Base-by-base conservation (phyloP, 2,329 filamentous ascomycete genomes). In the Penicillium hordei region DNA sequence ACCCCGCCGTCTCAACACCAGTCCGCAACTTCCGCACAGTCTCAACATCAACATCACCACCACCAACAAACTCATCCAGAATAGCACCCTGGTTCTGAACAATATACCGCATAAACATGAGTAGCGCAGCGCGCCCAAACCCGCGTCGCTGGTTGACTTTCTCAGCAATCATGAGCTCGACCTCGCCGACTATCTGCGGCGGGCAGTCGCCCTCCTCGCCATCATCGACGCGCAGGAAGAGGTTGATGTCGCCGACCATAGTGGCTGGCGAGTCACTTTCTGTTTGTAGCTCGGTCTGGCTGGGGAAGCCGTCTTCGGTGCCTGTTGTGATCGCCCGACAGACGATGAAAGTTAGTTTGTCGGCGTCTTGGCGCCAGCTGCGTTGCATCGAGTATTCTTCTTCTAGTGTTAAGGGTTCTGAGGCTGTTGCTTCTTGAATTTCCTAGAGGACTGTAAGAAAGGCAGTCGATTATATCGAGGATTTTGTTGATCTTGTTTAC, bases 291-390 rank as follows among this genome's bases (percentile, higher is more conserved):
- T 52, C 19, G 29, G 34, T 13, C 9, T 55, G 31, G 29, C 19
- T 45, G 9, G 51, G 50, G 5, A 44, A 12, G 9, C 44, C 40
- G 7, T 25, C 48, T 36, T 38, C 39, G 17, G 25, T 5, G 31
- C 33, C 31, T 31, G 48, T 31, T 49, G 57, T 45, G 9, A 63
- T n/a, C 0, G 85, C 82, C 10, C 81, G 77, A 70, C 91, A 96
- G 53, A 90, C 76, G 71, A 97, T 96, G 67, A 97, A 97, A 0
- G 93, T 97, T 60, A 97, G 75, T 77, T 97, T 97, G 76, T 97
- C 93, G 27, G 78, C 75, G 42, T 94, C 90, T 21, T 78, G 78
- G 38, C 92, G 87, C 93, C 93, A 97, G 62, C 87, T 91, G n/a
- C 78, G 77, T 74, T 97, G 93, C 87, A 97, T 97, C 49, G 86